phyloP scores from a whole-genome alignment of 2,329 filamentous ascomycete genomes.

The Lachnellula subtilissima region DNA sequence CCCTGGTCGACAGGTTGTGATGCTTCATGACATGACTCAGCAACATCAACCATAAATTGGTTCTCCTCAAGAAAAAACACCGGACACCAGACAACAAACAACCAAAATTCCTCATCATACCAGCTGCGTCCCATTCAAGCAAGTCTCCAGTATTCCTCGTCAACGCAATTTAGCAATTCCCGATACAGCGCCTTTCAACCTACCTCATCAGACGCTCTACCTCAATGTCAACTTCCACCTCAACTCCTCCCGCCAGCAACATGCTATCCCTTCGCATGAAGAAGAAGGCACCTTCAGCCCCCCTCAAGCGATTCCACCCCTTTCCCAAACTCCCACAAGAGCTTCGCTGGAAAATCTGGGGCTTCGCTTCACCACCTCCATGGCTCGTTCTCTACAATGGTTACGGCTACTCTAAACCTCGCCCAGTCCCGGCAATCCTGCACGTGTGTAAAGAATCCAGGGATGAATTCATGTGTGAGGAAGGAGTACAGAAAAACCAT shows the following conservation, averaged over 20 bases:
- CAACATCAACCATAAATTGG: too few species aligned
- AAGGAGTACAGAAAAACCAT: neutral
- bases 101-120: too few species aligned
- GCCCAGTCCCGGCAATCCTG: neutral
- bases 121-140: too few species aligned
- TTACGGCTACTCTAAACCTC: neutral
- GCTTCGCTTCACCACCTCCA: neutral
- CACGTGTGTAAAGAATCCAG: neutral
- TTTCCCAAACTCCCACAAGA: conserved; percentile 7
- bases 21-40: too few species aligned
- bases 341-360: conserved; percentile 1
- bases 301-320: neutral
- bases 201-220: too few species aligned
- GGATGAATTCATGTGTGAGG: neutral
- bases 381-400: neutral
- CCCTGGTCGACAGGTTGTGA: too few species aligned
- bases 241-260: neutral
- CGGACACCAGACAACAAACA: too few species aligned
- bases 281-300: too few species aligned
- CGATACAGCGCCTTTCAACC: too few species aligned
- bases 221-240: neutral
- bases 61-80: too few species aligned
- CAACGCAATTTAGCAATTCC: too few species aligned
- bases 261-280: neutral
- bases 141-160: too few species aligned